Evolutionary conservation across 768 basidiomycete species (phyloP), one percentile per base, ranked within the genome.

Genomic region (Rossbeevera mucosa): DNA sequence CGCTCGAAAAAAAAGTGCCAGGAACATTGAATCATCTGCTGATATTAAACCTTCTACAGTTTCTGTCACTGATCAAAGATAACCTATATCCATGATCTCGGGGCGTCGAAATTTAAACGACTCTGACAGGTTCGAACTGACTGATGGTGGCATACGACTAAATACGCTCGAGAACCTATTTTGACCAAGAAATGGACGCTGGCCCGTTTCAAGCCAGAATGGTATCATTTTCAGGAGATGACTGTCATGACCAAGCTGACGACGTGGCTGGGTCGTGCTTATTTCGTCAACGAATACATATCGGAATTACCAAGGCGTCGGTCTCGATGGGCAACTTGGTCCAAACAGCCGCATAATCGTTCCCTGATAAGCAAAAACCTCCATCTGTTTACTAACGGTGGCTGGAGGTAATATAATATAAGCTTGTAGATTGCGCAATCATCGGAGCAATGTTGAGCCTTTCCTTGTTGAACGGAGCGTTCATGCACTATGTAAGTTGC

Each of bases 201-300:
- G 36, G 18, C 9, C 12, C 9, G 36, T 4, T 38, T 45, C 47
- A 45, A 47, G 36, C 11, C n/a, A 33, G 29, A 43, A 47, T 22
- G 46, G 22, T 29, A 16, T 33, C 13, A 26, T 33, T 48, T 56
- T 50, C 60, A 44, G 18, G 9, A 28, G 26, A 25, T n/a, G 42
- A 16, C 42, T 43, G 36, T 38, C 36, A 38, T 38, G 36, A 38
- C n/a, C 36, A 18, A 29, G 29, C 38, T 42, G 41, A 42, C 41
- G 24, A 12, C 25, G 24, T 44, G 21, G 22, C 41, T 5, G 22
- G 21, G 16, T 14, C 13, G 22, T 24, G n/a, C n/a, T n/a, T n/a
- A 16, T 11, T 44, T 18, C 24, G 13, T 44, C 43, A 16, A 44
- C 14, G 13, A 18, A n/a, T 13, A 18, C 20, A n/a, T 13, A 18